Evolutionary conservation across 208 protist genomes (phyloP).

Genomic region (Wallacemonas sp.): DNA sequence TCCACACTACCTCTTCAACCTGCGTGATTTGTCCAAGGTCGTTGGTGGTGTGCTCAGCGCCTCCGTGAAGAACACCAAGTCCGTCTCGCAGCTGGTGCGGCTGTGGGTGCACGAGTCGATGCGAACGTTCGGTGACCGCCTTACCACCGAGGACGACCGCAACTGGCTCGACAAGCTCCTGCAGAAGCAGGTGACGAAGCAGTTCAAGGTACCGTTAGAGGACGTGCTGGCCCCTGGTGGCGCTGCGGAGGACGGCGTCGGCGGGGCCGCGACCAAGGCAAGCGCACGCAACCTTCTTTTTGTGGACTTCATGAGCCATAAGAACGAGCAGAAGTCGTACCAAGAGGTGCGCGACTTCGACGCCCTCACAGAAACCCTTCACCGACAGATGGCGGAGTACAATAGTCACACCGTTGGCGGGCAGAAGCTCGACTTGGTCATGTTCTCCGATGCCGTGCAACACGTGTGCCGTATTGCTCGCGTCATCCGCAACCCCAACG

Average conservation of each 20-base stretch:
- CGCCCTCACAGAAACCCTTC: slow-evolving; percentile 74
- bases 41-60: slow-evolving; percentile 95
- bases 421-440: slow-evolving; percentile 94
- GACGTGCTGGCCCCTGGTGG: slow-evolving; percentile 77
- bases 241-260: not conserved
- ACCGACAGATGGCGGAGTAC: slow-evolving; percentile 94
- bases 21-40: slow-evolving; percentile 97
- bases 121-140: slow-evolving; percentile 95
- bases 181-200: slow-evolving; percentile 61
- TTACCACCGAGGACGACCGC: slow-evolving; percentile 89
- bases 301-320: slow-evolving; percentile 90
- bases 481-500: slow-evolving; percentile 95
- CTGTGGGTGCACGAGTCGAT: slow-evolving; percentile 97
- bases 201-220: slow-evolving; percentile 75
- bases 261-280: not conserved
- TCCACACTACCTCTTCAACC: slow-evolving; percentile 99
- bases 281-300: slow-evolving; percentile 79
- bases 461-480: slow-evolving; percentile 96
- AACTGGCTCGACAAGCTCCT: slow-evolving; percentile 93
- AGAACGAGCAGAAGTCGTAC: slow-evolving; percentile 81
- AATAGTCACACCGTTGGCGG: slow-evolving; percentile 72
- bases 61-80: slow-evolving; percentile 56
- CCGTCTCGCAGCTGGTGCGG: slow-evolving; percentile 59
- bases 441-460: slow-evolving; percentile 97
- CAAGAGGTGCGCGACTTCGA: slow-evolving; percentile 87